phyloP scores from a whole-genome alignment of 176 grass and related monocot species.

The Oryza punctata region DNA sequence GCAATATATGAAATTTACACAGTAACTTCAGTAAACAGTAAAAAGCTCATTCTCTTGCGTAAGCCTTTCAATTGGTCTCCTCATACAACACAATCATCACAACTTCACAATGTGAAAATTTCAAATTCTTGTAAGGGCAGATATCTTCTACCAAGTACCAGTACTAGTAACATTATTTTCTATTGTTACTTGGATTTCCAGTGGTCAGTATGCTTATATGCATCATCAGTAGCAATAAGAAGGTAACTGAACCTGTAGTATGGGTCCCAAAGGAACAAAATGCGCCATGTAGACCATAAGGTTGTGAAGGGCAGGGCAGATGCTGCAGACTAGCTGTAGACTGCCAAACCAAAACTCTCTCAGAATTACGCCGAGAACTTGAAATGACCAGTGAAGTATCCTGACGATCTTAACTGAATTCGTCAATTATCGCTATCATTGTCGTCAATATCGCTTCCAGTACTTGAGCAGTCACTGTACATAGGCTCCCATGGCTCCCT shows the following conservation, averaged over 20 bases:
- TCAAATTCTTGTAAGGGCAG: neutral
- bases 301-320: neutral
- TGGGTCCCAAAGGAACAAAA: neutral
- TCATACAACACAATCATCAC: neutral
- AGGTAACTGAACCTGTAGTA: neutral
- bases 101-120: neutral
- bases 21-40: neutral
- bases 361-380: neutral
- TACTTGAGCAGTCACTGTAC: conserved; percentile 35
- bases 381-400: neutral
- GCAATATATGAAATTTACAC: no score
- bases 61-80: conserved; percentile 4
- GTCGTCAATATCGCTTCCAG: neutral
- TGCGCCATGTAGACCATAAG: neutral
- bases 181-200: neutral
- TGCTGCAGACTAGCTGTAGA: neutral
- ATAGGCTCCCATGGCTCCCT: conserved; percentile 58
- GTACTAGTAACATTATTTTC: neutral
- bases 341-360: neutral
- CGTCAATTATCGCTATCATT: conserved; percentile 31
- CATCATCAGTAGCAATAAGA: neutral
- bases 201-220: neutral
- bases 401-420: neutral
- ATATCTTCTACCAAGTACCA: neutral
- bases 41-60: neutral